Evolutionary conservation across 345 rosid genomes (phyloP).

Genomic region (Dipteronia dyeriana): DNA sequence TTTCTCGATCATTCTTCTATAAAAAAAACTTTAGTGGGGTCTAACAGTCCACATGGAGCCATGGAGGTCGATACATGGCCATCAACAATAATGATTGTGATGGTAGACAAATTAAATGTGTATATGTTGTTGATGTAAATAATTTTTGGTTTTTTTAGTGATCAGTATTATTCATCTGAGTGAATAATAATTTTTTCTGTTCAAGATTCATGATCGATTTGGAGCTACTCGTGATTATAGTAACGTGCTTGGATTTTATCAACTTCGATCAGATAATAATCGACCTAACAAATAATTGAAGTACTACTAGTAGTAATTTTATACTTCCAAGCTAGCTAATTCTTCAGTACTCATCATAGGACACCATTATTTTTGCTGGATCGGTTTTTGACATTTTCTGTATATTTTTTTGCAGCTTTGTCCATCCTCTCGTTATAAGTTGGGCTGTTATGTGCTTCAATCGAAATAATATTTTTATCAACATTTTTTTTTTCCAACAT

Average conservation of each 20-base stretch:
- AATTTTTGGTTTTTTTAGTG: neutral
- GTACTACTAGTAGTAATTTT: neutral
- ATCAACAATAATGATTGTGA: conserved; percentile 13
- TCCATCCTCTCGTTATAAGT: neutral
- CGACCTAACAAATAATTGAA: conserved; percentile 1
- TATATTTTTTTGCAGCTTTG: neutral
- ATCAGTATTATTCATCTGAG: no score
- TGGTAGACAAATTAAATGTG: neutral
- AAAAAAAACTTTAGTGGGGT: neutral
- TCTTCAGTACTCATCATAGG: neutral
- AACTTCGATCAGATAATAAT: neutral
- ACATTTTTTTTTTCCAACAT: no score
- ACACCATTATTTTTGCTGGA: neutral
- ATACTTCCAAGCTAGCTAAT: no score
- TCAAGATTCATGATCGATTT: neutral
- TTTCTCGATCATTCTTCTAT: conserved; percentile 5
- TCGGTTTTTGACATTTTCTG: neutral
- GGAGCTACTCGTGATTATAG: neutral
- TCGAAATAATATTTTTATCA: no score
- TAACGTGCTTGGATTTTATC: neutral
- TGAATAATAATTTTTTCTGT: neutral
- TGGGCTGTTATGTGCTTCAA: neutral
- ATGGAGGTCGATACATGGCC: conserved; percentile 1
- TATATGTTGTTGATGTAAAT: neutral
- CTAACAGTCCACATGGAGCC: conserved; percentile 12